These are phyloP conservation scores for Cladosporium colombiae DNA, from an alignment of 2,329 filamentous ascomycete genomes.

Conservation along the genomic window DNA sequence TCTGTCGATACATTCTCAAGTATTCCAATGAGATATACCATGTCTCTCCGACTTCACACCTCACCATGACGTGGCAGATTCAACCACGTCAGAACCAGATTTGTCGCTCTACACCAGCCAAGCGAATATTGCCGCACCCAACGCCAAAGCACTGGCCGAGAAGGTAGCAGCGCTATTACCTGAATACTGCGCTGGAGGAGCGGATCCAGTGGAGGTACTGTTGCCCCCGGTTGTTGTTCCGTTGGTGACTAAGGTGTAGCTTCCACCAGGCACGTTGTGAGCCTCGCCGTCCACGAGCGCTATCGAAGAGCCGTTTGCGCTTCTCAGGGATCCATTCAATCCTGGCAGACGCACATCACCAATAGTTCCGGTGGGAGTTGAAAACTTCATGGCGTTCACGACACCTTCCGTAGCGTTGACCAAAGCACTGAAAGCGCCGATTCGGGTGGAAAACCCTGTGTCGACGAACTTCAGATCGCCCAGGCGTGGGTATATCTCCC, in stretches of 20 bases:
- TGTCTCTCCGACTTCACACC: not conserved
- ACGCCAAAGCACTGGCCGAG: not conserved
- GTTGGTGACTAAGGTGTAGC: slow-evolving; percentile 28
- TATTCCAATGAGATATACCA: not conserved
- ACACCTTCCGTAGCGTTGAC: slow-evolving; percentile 15
- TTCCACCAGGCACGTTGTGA: slow-evolving; percentile 30
- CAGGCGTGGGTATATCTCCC: slow-evolving; percentile 21
- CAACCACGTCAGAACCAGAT: not conserved
- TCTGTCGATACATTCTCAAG: not conserved
- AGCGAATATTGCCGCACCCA: slow-evolving; percentile 6
- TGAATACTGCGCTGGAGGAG: slow-evolving; percentile 13
- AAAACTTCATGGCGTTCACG: slow-evolving; percentile 16
- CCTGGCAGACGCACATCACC: slow-evolving; percentile 24
- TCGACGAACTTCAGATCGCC: slow-evolving; percentile 21
- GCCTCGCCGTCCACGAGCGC: slow-evolving; percentile 29
- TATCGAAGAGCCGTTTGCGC: slow-evolving; percentile 35
- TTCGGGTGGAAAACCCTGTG: slow-evolving; percentile 16
- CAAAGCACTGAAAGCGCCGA: slow-evolving; percentile 16
- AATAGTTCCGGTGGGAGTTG: slow-evolving; percentile 10
- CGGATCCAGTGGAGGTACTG: not conserved
- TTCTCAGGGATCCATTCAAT: slow-evolving; percentile 45
- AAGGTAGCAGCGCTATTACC: slow-evolving; percentile 8
- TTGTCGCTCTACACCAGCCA: slow-evolving; percentile 12
- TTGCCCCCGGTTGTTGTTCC: slow-evolving; percentile 13
- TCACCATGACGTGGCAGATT: too few relatives aligned